phyloP scores from a whole-genome alignment of 345 rosid species.

The Reutealis trisperma region DNA sequence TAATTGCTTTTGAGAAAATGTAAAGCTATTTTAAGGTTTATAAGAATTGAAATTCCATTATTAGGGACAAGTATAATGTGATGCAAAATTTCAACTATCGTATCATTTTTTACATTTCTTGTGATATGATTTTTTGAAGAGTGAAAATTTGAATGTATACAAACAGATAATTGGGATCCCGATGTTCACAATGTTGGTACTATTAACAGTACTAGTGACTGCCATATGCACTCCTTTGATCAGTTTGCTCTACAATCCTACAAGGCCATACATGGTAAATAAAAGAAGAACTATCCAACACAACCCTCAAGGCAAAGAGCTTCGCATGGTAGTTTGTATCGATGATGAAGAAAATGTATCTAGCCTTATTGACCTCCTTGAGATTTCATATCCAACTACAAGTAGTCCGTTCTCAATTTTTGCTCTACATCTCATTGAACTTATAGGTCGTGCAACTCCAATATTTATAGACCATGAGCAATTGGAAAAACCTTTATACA shows the following conservation, averaged over 20 bases:
- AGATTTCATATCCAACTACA: conserved; percentile 52
- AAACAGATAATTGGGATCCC: conserved; percentile 41
- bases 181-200: conserved; percentile 44
- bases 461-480: conserved; percentile 48
- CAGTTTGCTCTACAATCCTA: conserved; percentile 65
- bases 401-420: conserved; percentile 42
- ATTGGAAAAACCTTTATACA: background rate
- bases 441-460: conserved; percentile 56
- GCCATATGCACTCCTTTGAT: conserved; percentile 47
- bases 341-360: conserved; percentile 45
- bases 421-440: conserved; percentile 61
- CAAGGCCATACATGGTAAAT: conserved; percentile 65
- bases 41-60: no score
- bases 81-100: background rate
- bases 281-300: conserved; percentile 76
- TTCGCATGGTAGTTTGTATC: conserved; percentile 50
- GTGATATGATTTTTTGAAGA: no score
- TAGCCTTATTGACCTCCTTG: conserved; percentile 53
- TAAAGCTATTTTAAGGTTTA: no score
- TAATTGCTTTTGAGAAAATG: no score
- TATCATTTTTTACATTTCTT: background rate
- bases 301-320: conserved; percentile 42
- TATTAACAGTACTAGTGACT: conserved; percentile 35
- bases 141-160: background rate
- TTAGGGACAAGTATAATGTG: no score